phyloP scores from a whole-genome alignment of 495 filamentous ascomycete species.

The Penicillium dipodomyicola region DNA sequence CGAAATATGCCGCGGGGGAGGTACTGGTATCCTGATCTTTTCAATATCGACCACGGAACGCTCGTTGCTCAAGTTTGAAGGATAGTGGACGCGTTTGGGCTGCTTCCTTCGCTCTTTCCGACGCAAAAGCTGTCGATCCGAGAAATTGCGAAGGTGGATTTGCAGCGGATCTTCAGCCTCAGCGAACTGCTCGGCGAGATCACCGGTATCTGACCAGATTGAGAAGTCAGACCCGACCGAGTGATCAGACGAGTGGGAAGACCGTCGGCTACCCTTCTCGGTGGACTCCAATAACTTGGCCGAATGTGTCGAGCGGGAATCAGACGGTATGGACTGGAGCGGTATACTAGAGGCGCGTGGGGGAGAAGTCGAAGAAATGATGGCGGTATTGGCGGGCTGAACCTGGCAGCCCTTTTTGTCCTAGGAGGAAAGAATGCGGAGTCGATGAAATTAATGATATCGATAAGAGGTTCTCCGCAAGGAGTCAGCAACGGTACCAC shows the following conservation, averaged over 20 bases:
- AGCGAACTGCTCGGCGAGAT: constrained; percentile 84
- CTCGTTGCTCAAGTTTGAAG: constrained; percentile 43
- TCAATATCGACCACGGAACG: constrained; percentile 63
- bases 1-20: constrained; percentile 59
- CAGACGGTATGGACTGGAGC: constrained; percentile 52
- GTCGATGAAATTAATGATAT: constrained; percentile 9
- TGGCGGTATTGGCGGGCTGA: constrained; percentile 53
- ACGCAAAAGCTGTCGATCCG: constrained; percentile 53
- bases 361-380: constrained; percentile 55
- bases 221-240: constrained; percentile 73
- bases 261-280: constrained; percentile 52
- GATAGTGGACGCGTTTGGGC: constrained; percentile 54
- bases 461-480: constrained; percentile 11
- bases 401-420: constrained; percentile 38
- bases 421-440: constrained; percentile 7
- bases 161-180: constrained; percentile 77
- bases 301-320: constrained; percentile 32
- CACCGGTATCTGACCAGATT: constrained; percentile 87
- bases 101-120: constrained; percentile 35
- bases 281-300: constrained; percentile 39
- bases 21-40: constrained; percentile 76
- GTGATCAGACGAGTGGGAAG: constrained; percentile 55
- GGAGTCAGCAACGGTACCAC: constrained; percentile 8
- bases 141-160: constrained; percentile 58
- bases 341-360: constrained; percentile 54